phyloP scores from a whole-genome alignment of 192 early-diverging fungal genomes.

The Chytriomyces confervae region DNA sequence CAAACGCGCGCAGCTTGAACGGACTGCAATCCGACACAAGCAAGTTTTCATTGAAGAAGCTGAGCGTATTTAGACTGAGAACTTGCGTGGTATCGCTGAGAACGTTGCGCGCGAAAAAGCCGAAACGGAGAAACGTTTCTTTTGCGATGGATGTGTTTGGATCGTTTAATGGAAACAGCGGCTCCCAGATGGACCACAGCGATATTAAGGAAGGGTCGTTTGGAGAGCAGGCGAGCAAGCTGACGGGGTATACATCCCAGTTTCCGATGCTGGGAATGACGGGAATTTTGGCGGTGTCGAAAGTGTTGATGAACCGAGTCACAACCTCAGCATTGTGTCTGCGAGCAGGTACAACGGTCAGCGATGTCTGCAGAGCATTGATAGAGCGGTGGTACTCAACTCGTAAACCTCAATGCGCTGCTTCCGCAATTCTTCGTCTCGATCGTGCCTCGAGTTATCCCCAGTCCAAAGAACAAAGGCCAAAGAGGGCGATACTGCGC shows the following conservation, averaged over 20 bases:
- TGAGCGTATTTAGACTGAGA: constrained; percentile 45
- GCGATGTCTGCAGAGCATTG: background rate
- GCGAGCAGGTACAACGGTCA: background rate
- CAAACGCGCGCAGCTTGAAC: constrained; percentile 1
- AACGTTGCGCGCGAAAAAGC: constrained; percentile 44
- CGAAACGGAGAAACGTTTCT: constrained; percentile 40
- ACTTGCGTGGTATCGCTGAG: constrained; percentile 30
- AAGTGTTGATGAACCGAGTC: constrained; percentile 28
- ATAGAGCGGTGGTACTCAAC: background rate
- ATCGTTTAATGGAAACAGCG: constrained; percentile 33
- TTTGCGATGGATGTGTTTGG: constrained; percentile 26
- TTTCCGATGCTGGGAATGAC: constrained; percentile 56
- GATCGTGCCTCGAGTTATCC: constrained; percentile 54
- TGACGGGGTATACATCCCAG: constrained; percentile 54
- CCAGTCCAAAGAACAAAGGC: constrained; percentile 57
- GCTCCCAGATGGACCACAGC: constrained; percentile 47
- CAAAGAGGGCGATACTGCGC: background rate
- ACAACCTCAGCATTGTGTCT: constrained; percentile 44
- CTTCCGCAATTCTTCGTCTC: constrained; percentile 41
- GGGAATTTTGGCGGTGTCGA: constrained; percentile 34
- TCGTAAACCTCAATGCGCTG: constrained; percentile 35
- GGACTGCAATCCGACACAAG: constrained; percentile 28
- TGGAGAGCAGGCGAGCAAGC: constrained; percentile 21
- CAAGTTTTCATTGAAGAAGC: constrained; percentile 42
- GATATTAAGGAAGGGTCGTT: constrained; percentile 25